phyloP scores from a whole-genome alignment of 2,329 filamentous ascomycete species.

The Xylaria sp. region DNA sequence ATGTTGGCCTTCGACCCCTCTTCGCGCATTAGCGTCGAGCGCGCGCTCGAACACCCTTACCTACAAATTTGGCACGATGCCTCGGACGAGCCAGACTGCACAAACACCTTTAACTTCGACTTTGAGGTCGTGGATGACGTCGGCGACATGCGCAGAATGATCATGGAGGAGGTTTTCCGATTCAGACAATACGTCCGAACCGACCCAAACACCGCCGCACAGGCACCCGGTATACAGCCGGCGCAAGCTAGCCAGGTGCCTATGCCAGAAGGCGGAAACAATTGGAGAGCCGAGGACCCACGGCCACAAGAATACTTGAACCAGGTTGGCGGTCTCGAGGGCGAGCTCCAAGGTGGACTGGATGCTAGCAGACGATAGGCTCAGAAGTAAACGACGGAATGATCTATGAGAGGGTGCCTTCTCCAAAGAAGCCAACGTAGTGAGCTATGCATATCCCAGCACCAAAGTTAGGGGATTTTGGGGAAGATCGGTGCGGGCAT shows the following conservation, averaged over 20 bases:
- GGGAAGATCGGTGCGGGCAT: background rate
- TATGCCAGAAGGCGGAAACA: slow-evolving; percentile 54
- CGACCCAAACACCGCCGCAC: slow-evolving; percentile 48
- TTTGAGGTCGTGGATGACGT: slow-evolving; percentile 98
- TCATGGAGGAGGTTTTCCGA: slow-evolving; percentile 87
- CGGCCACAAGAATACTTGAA: slow-evolving; percentile 63
- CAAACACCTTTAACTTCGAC: slow-evolving; percentile 94
- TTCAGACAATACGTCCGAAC: slow-evolving; percentile 73
- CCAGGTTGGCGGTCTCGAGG: slow-evolving; percentile 59
- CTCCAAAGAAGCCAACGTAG: too few relatives aligned
- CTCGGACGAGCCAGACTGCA: slow-evolving; percentile 92
- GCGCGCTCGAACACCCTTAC: slow-evolving; percentile 95
- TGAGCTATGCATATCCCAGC: background rate
- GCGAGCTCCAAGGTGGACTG: slow-evolving; percentile 64
- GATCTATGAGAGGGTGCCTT: too few relatives aligned
- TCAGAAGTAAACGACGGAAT: background rate
- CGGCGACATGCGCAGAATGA: slow-evolving; percentile 94
- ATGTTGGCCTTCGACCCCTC: slow-evolving; percentile 98
- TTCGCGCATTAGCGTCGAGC: slow-evolving; percentile 89
- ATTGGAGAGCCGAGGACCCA: slow-evolving; percentile 66
- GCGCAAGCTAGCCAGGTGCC: slow-evolving; percentile 53
- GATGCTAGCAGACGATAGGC: slow-evolving; percentile 51
- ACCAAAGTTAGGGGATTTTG: background rate
- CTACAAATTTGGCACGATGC: slow-evolving; percentile 98
- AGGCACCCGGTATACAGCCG: slow-evolving; percentile 45